Evolutionary conservation across 768 basidiomycete species (phyloP), one percentile per base, ranked within the genome.

Genomic region (Podaxis carcinomalis): DNA sequence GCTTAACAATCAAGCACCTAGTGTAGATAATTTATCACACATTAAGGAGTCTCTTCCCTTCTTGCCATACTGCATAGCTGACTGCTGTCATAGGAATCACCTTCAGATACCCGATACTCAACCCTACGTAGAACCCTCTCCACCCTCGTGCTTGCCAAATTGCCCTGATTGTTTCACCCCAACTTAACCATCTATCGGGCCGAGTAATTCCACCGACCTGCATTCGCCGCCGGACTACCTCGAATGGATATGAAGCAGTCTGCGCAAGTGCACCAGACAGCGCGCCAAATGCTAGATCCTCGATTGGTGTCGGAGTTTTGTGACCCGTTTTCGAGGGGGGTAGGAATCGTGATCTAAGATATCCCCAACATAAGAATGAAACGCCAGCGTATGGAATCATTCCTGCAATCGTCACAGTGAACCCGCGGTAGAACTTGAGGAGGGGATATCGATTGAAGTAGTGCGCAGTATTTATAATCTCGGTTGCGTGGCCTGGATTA

Each of bases 341-440:
- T 32, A 87, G 76, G 60, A 90, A 76, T 36, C 75, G 76, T 11
- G 88, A 80, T 53, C 87, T 83, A 46, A 90, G 79, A 70, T 80
- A 88, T 44, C 91, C 95, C 89, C 93, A 98, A 35, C 89, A 87
- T 50, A 98, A 82, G 78, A 98, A 98, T 11, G 92, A 93, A 2
- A 93, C 92, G 19, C 96, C 96, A 2, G 95, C 93, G 67, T 98
- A 98, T 4, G 96, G 96, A 35, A 98, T 79, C 83, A 98, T 98
- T 49, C 97, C 96, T 11, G 85, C 73, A 40, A 98, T 74, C 21
- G 95, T 95, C 28, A 97, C 93, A 5, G 88, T 87, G 75, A 98
- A 98, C n/a, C 97, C 96, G 21, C 97, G 91, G 71, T 98, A 99
- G 75, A 98, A 94, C 68, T 95, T 92, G 58, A 95, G 81, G 56